phyloP scores from a whole-genome alignment of 306 rosid species.

The Fagus sylvatica region DNA sequence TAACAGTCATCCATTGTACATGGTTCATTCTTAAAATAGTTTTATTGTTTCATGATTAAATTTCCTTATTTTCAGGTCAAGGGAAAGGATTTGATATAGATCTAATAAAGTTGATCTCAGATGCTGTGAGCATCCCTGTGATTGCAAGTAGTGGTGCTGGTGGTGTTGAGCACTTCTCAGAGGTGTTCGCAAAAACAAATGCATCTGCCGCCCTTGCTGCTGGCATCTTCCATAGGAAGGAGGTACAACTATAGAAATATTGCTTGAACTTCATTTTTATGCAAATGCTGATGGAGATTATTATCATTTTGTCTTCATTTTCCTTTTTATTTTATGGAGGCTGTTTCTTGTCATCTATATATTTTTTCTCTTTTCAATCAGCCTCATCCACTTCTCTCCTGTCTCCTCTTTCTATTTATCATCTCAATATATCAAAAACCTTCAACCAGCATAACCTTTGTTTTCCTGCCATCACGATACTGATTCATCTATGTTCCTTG shows the following conservation, averaged over 20 bases:
- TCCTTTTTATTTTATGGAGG: not conserved
- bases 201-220: slow-evolving; percentile 99
- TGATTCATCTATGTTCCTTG: not conserved
- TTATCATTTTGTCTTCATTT: not conserved
- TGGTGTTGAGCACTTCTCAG: slow-evolving; percentile 69
- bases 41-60: slow-evolving; percentile 8
- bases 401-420: not conserved
- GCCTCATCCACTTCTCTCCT: not conserved
- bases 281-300: not conserved
- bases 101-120: slow-evolving; percentile 68
- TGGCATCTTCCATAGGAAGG: slow-evolving; percentile 95
- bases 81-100: slow-evolving; percentile 90
- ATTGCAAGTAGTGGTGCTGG: slow-evolving; percentile 99
- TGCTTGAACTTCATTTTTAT: not conserved
- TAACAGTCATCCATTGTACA: not conserved
- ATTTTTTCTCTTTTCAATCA: not conserved
- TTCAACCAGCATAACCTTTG: not conserved
- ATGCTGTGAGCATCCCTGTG: slow-evolving; percentile 88
- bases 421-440: not conserved
- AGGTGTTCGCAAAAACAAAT: slow-evolving; percentile 71
- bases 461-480: not conserved
- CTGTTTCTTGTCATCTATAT: not conserved
- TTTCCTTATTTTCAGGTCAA: slow-evolving; percentile 63
- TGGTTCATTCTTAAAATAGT: slow-evolving; percentile 13
- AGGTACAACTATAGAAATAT: slow-evolving; percentile 46